Base-by-base conservation (phyloP, 2,329 filamentous ascomycete species). In the Penicillium sp. region DNA sequence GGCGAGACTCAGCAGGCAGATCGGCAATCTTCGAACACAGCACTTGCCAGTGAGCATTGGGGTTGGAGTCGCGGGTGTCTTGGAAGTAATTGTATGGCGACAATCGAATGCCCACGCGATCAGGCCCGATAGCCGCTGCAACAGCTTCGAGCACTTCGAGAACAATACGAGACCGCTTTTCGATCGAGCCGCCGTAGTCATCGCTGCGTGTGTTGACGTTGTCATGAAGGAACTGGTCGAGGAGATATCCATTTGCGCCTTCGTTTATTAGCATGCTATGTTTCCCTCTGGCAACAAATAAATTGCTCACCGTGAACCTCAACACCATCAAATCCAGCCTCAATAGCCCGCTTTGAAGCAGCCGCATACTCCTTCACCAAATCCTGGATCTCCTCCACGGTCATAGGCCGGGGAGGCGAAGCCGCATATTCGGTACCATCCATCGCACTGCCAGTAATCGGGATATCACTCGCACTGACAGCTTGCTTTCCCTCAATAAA, bases 201-300 rank as follows among this genome's bases (percentile, higher is more conserved):
- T 80, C 77, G 2, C 68, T 79, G 1, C 82, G 74, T 42, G 72
- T 71, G 67, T 85, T 85, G 58, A 71, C 69, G 4, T 67, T 74
- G 50, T 78, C 76, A 54, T 81, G 84, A 12, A 86, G 71, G 65
- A 89, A 89, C 57, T 85, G 78, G 49, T 79, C 78, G 7, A 86
- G 65, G 1, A 89, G 73, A 60, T 88, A 89, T 3, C 84, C 83
- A 58, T 87, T 84, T 1, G 82, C 82, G 10, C 65, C 77, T 83
- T 10, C 10, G 6, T 37, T 25, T 35, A 31, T 54, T 44, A 46
- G 37, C 20, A 31, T 28, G 12, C 33, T 38, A 7, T 4, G 23
- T 24, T 18, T 18, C 15, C 15, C 15, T 18, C 15, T 18, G 1
- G 15, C 2, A 18, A 18, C 15, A 18, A 2, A 18, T 1, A 18